phyloP scores from a whole-genome alignment of 345 rosid genomes.

The Excoecaria agallocha region DNA sequence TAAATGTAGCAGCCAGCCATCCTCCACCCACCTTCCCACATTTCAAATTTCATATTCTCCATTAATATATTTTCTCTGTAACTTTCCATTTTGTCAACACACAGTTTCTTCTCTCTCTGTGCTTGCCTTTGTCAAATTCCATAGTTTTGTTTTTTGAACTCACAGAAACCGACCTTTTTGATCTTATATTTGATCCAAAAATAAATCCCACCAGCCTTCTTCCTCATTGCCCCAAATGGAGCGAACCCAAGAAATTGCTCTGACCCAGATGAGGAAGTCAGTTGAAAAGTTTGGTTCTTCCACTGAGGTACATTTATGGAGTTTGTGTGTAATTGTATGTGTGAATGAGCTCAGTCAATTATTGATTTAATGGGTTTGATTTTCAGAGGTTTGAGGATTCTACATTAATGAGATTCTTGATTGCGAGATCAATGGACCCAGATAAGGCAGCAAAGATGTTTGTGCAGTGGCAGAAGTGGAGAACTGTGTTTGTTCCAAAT shows the following conservation, averaged over 20 bases:
- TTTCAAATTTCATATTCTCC: too few relatives aligned
- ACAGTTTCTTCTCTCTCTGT: background rate
- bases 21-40: too few relatives aligned
- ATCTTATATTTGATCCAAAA: background rate
- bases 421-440: constrained; percentile 86
- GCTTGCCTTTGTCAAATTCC: background rate
- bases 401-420: constrained; percentile 76
- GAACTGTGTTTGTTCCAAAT: constrained; percentile 55
- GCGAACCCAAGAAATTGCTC: constrained; percentile 41
- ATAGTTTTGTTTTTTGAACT: background rate
- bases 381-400: constrained; percentile 50
- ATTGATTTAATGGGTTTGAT: background rate
- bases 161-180: background rate
- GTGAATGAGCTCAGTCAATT: background rate
- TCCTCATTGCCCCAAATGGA: constrained; percentile 39
- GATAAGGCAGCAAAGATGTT: constrained; percentile 85
- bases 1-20: too few relatives aligned
- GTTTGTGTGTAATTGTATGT: background rate
- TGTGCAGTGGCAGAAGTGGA: constrained; percentile 86
- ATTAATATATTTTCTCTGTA: background rate
- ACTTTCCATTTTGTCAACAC: background rate
- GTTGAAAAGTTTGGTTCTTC: constrained; percentile 59
- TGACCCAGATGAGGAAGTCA: constrained; percentile 66
- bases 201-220: background rate
- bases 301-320: constrained; percentile 43